A percentile compares a stretch with the other conserved stretches of the same genome.
Evolutionary conservation across 2,329 filamentous ascomycete species (phyloP).

Genomic region (Fusarium ramigenum): DNA sequence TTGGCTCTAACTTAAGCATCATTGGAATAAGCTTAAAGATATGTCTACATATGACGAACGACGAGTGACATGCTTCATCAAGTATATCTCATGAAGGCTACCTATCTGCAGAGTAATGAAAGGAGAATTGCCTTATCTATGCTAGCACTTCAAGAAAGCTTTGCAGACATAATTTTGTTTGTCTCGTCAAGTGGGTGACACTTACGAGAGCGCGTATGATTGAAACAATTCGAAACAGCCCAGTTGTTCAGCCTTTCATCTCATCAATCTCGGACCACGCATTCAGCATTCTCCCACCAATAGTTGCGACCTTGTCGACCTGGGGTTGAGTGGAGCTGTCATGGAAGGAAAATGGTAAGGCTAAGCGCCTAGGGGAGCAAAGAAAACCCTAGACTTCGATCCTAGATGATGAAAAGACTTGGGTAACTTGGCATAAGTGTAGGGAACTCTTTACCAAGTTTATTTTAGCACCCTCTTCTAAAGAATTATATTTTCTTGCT

Average conservation of each 20-base stretch:
- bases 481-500: background rate
- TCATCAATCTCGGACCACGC: background rate
- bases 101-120: background rate
- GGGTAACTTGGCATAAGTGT: background rate
- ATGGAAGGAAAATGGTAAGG: background rate
- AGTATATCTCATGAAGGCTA: background rate
- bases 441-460: background rate
- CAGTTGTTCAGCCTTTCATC: background rate
- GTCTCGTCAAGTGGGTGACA: background rate
- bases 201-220: background rate
- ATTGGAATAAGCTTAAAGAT: conserved; percentile 2
- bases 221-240: background rate
- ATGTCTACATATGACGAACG: background rate
- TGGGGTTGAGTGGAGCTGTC: background rate
- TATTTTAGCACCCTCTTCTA: background rate
- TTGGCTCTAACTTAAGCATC: conserved; percentile 1
- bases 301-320: background rate
- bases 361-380: background rate
- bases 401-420: background rate
- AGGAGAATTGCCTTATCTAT: too few species aligned
- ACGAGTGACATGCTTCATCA: background rate
- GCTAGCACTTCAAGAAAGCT: background rate
- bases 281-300: background rate
- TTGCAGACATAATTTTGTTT: background rate
- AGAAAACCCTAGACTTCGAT: too few species aligned